Percentiles rank a stretch among this genome's conserved stretches.
phyloP scores from a whole-genome alignment of 352 stramenopile genomes.

The Pythium chondricola region DNA sequence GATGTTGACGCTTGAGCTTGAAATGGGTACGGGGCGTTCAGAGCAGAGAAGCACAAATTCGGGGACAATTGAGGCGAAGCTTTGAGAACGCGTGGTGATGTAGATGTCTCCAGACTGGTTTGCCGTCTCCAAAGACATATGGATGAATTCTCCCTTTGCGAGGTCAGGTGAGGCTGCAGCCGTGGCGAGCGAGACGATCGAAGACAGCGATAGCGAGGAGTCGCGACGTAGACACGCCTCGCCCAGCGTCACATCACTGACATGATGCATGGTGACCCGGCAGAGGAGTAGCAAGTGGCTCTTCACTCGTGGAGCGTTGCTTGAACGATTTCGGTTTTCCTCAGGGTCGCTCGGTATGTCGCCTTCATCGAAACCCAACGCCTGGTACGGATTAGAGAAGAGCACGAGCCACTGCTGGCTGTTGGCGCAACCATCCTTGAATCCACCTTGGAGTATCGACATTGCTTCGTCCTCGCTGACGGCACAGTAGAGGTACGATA shows the following conservation, averaged over 20 bases:
- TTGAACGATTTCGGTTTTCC: background rate
- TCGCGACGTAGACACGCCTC: background rate
- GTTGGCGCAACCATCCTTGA: slow-evolving; percentile 13
- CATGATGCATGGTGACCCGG: slow-evolving; percentile 4
- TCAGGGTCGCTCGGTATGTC: too few relatives aligned
- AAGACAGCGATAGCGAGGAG: slow-evolving; percentile 1
- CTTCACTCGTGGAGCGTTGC: background rate
- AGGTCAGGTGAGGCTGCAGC: background rate
- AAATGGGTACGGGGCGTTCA: background rate
- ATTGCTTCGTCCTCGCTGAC: slow-evolving; percentile 27
- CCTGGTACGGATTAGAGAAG: slow-evolving; percentile 13
- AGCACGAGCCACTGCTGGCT: slow-evolving; percentile 4
- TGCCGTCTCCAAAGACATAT: background rate
- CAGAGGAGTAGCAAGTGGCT: slow-evolving; percentile 13
- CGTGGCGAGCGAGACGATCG: slow-evolving; percentile 2
- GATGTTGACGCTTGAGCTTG: too few relatives aligned
- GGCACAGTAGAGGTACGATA: slow-evolving; percentile 39
- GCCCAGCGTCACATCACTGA: slow-evolving; percentile 7
- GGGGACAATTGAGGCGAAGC: background rate
- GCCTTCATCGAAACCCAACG: slow-evolving; percentile 4
- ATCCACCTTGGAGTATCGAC: slow-evolving; percentile 29
- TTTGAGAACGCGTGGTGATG: background rate
- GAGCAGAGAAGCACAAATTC: slow-evolving; percentile 16
- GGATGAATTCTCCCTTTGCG: background rate
- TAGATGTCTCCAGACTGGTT: slow-evolving; percentile 5